phyloP scores from a whole-genome alignment of 1,139 yeast species.

The Barnettozyma hawaiiensis region DNA sequence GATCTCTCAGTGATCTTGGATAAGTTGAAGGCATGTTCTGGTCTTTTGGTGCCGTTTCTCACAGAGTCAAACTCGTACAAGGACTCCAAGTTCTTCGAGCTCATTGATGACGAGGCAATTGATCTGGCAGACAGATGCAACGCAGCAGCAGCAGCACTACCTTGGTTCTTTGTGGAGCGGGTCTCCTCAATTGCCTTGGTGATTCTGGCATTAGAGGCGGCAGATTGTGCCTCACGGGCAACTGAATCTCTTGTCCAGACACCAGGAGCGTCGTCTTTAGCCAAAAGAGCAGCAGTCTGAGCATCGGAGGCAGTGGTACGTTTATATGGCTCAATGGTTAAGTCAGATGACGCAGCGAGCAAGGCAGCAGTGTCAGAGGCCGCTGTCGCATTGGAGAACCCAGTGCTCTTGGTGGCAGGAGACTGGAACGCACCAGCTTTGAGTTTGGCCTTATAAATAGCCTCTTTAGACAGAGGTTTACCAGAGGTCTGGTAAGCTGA shows the following conservation, averaged over 20 bases:
- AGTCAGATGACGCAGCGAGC: slow-evolving; percentile 61
- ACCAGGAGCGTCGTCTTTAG: slow-evolving; percentile 38
- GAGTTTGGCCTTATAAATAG: slow-evolving; percentile 69
- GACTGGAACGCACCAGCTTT: slow-evolving; percentile 68
- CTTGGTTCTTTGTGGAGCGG: slow-evolving; percentile 9
- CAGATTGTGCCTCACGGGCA: slow-evolving; percentile 37
- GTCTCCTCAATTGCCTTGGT: slow-evolving; percentile 1
- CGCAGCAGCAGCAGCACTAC: slow-evolving; percentile 21
- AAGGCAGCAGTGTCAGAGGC: slow-evolving; percentile 78
- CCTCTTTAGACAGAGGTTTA: slow-evolving; percentile 66
- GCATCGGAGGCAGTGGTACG: slow-evolving; percentile 61
- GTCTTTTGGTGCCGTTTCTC: slow-evolving; percentile 33
- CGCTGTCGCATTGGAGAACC: slow-evolving; percentile 43
- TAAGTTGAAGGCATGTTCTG: slow-evolving; percentile 25
- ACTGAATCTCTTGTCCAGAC: slow-evolving; percentile 42
- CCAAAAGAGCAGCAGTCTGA: slow-evolving; percentile 55
- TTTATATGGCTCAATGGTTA: slow-evolving; percentile 60
- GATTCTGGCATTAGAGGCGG: slow-evolving; percentile 34
- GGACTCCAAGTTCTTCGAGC: slow-evolving; percentile 28
- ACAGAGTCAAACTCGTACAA: slow-evolving; percentile 37
- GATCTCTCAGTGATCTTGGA: slow-evolving; percentile 29
- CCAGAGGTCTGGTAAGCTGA: slow-evolving; percentile 60
- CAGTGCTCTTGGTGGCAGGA: slow-evolving; percentile 65
- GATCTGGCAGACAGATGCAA: slow-evolving; percentile 25
- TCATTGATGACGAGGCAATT: slow-evolving; percentile 23